These are phyloP conservation scores for Solanum etuberosum DNA, from an alignment of 257 asterid genomes.

Conservation along the genomic window DNA sequence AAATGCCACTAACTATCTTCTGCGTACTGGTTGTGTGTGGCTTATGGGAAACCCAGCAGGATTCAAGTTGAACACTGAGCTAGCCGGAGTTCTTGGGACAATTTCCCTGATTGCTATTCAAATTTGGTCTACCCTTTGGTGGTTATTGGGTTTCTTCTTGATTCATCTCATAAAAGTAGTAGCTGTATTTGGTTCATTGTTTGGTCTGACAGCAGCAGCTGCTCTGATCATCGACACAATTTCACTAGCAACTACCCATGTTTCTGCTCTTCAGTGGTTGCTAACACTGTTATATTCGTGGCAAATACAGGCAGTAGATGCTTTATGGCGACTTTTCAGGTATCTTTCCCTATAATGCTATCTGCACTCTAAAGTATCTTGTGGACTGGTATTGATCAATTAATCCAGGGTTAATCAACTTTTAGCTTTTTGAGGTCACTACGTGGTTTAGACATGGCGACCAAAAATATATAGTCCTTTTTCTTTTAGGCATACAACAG, in stretches of 20 bases:
- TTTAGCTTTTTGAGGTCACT: background rate
- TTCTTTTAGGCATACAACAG: background rate
- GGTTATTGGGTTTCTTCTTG: constrained; percentile 42
- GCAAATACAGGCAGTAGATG: constrained; percentile 75
- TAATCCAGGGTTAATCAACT: background rate
- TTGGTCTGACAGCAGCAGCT: constrained; percentile 77
- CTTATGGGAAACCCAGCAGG: constrained; percentile 99
- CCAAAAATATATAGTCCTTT: background rate
- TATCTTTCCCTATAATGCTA: constrained; percentile 9
- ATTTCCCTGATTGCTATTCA: constrained; percentile 70
- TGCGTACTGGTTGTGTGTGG: constrained; percentile 95
- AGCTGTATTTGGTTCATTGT: constrained; percentile 56
- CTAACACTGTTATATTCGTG: constrained; percentile 63
- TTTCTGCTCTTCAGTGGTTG: constrained; percentile 60
- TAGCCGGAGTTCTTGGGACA: constrained; percentile 94
- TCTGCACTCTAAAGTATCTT: background rate
- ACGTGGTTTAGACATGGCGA: background rate
- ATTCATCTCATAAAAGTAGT: constrained; percentile 42
- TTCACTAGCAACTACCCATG: constrained; percentile 61
- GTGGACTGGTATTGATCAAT: background rate
- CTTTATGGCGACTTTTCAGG: constrained; percentile 98
- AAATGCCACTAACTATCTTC: constrained; percentile 60
- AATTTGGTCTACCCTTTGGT: constrained; percentile 93
- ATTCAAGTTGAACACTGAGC: constrained; percentile 90
- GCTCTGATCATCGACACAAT: constrained; percentile 60